phyloP scores from a whole-genome alignment of 1,284 basidiomycete species.

The Microbotryum lychnidis-dioicae region DNA sequence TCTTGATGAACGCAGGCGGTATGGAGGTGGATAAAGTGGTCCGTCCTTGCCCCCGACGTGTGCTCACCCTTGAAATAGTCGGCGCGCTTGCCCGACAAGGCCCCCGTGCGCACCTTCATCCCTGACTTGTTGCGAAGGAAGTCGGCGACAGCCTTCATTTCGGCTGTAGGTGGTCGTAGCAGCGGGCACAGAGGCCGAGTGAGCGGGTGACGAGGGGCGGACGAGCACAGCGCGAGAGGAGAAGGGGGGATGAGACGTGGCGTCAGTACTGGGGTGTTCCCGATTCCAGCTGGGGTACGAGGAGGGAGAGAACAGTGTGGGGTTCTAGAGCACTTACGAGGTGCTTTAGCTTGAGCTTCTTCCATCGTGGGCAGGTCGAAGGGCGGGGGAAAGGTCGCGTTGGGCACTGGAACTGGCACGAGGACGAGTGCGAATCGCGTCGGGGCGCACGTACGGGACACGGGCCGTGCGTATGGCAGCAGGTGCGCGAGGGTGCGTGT shows the following conservation, averaged over 20 bases:
- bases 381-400: too few species aligned
- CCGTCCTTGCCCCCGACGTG: too few species aligned
- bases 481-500: too few species aligned
- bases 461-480: too few species aligned
- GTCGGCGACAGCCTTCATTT: slow-evolving; percentile 58
- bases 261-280: too few species aligned
- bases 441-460: too few species aligned
- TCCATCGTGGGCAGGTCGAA: slow-evolving; percentile 3
- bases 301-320: too few species aligned
- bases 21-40: too few species aligned
- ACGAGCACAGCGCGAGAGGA: slow-evolving; percentile 1
- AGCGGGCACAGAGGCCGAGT: neutral
- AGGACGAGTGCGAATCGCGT: too few species aligned
- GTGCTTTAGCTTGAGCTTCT: slow-evolving; percentile 20
- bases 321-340: neutral
- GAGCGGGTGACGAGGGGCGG: neutral
- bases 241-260: neutral
- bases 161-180: slow-evolving; percentile 13
- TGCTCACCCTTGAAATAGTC: slow-evolving; percentile 93
- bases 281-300: too few species aligned
- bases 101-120: slow-evolving; percentile 80
- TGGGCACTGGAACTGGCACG: too few species aligned
- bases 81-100: slow-evolving; percentile 85
- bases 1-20: neutral
- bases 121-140: slow-evolving; percentile 78